Evolutionary conservation across 2,329 filamentous ascomycete species (phyloP).

Genomic region (Hortaea werneckii): DNA sequence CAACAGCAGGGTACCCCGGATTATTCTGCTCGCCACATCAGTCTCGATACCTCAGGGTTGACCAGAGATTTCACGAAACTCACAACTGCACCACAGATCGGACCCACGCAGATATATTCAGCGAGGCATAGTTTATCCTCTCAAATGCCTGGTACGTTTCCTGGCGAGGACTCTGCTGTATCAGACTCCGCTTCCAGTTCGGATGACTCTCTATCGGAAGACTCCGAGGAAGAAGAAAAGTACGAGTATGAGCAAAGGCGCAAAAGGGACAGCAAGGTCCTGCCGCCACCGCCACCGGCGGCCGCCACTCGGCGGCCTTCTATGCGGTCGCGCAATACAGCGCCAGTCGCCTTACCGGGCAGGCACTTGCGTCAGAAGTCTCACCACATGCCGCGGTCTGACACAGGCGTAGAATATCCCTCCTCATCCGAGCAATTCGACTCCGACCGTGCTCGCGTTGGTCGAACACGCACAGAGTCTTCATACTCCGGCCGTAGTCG

Average conservation of each 20-base stretch:
- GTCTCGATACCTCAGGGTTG: conserved; percentile 8
- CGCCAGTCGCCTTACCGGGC: conserved; percentile 1
- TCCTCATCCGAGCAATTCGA: conserved; percentile 16
- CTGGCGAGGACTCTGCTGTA: conserved; percentile 1
- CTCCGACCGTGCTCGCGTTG: conserved; percentile 14
- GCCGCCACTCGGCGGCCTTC: conserved; percentile 7
- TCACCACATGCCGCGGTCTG: conserved; percentile 11
- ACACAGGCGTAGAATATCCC: conserved; percentile 9
- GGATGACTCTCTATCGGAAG: not conserved
- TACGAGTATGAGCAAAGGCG: not conserved
- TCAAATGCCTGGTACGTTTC: conserved; percentile 3
- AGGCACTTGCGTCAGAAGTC: conserved; percentile 3
- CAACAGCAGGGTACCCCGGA: conserved; percentile 1
- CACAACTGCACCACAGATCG: not conserved
- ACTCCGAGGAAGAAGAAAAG: conserved; percentile 7
- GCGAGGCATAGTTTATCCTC: conserved; percentile 1
- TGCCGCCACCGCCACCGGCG: conserved; percentile 9
- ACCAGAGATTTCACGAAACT: conserved; percentile 2
- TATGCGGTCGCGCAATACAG: conserved; percentile 3
- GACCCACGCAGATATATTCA: not conserved
- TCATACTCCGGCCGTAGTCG: conserved; percentile 20
- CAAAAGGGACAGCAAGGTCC: conserved; percentile 7
- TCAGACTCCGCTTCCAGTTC: conserved; percentile 2
- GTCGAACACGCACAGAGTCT: conserved; percentile 9
- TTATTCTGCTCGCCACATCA: conserved; percentile 18